phyloP scores from a whole-genome alignment of 1,284 basidiomycete species.

The Trametes versicolor region DNA sequence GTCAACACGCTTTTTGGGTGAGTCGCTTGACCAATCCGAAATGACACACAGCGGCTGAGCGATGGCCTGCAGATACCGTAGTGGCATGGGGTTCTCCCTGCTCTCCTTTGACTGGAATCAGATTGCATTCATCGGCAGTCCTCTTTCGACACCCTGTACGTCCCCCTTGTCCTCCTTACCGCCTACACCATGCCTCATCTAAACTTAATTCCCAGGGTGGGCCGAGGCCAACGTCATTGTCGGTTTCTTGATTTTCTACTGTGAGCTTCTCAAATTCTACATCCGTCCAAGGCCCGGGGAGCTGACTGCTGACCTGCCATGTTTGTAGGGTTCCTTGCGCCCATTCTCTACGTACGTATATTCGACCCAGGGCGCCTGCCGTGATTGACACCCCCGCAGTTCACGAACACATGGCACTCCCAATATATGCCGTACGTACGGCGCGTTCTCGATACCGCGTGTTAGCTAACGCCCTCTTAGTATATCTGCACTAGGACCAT shows the following conservation, averaged over 20 bases:
- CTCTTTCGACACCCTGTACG: constrained; percentile 50
- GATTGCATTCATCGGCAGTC: constrained; percentile 69
- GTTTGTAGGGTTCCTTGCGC: constrained; percentile 67
- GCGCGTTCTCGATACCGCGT: not conserved
- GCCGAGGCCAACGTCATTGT: constrained; percentile 83
- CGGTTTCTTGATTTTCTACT: constrained; percentile 84
- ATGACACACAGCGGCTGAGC: not conserved
- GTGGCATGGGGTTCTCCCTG: constrained; percentile 69
- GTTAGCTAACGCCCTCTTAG: constrained; percentile 21
- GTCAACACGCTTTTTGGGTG: constrained; percentile 87
- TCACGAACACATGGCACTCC: constrained; percentile 70
- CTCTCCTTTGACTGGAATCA: constrained; percentile 83
- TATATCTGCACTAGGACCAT: constrained; percentile 66
- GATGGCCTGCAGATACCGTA: constrained; percentile 37
- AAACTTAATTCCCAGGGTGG: constrained; percentile 55
- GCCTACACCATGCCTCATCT: not conserved
- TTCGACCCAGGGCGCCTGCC: not conserved
- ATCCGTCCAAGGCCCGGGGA: not conserved
- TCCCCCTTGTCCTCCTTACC: not conserved
- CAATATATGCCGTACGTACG: constrained; percentile 52
- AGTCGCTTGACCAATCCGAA: constrained; percentile 48
- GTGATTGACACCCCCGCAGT: constrained; percentile 41
- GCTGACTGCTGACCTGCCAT: not conserved
- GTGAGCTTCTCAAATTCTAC: constrained; percentile 39
- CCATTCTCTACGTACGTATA: constrained; percentile 61